Base-by-base conservation (phyloP, 441 rosid species). In the Melastoma candidum region DNA sequence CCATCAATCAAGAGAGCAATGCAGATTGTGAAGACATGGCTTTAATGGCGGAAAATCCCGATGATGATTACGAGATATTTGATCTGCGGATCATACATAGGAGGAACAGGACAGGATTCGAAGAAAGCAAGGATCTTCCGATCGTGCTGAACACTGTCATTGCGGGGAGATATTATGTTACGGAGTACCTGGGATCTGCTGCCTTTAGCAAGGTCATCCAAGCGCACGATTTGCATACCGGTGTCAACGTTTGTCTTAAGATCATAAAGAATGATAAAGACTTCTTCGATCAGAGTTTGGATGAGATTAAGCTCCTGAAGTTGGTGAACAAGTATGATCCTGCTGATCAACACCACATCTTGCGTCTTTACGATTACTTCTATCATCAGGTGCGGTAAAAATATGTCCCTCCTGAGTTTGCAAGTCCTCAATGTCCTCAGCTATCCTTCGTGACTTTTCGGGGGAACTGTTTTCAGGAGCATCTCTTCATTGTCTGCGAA, bases 91-190 rank as follows among this genome's bases (percentile, higher is more conserved):
- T 92, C 67, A 63, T 92, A 65, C 98, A 92, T 72, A 68, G 98
- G 84, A 87, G 81, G 76, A 87, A 87, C 74, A 83, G 95, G 88
- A 93, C 98, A 46, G 98, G 97, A 54, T 93, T 88, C 7, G 98
- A 93, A 81, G 97, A 75, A 65, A 77, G 74, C 69, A 93, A 83
- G 75, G 95, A 88, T 64, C 66, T 93, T 36, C 95, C 87, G 0
- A 75, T 93, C 10, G 76, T 79, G 56, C 63, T 93, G 27, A 80
- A 93, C 67, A 63, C 83, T 3, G 79, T 88, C 61, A 67, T 93
- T 45, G 97, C 83, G 12, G 93, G 97, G 60, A 81, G 98, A 75
- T 93, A 93, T 60, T 83, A 88, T 59, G 82, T 88, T 29, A 93
- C 84, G 0, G 97, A 84, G 61, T 88, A 88, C 74, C 66, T 93